A percentile compares a stretch with the other conserved stretches of the same genome.
phyloP scores from a whole-genome alignment of 805 yeast genomes.

The Saccharomyces paradoxus region DNA sequence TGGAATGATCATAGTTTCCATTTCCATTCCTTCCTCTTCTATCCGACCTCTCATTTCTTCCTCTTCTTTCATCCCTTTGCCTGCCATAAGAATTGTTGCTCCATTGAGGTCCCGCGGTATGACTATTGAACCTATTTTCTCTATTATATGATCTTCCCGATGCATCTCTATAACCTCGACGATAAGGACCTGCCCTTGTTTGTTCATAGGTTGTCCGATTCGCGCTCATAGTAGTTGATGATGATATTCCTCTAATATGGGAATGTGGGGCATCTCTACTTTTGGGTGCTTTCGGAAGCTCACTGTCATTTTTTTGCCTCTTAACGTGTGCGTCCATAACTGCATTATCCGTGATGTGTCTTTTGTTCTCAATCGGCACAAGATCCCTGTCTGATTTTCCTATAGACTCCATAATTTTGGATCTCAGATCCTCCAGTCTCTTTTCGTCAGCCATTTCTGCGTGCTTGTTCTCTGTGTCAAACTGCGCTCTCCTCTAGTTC shows the following conservation, averaged over 20 bases:
- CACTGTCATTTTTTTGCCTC: constrained; percentile 7
- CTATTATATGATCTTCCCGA: neutral
- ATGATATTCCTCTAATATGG: neutral
- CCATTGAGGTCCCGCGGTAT: neutral
- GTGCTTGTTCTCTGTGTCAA: neutral
- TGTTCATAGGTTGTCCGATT: neutral
- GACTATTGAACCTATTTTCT: neutral
- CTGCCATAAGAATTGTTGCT: neutral
- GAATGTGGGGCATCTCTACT: constrained; percentile 3
- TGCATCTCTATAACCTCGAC: neutral
- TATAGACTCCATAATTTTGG: constrained; percentile 25
- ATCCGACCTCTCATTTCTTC: neutral
- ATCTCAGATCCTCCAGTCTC: constrained; percentile 20
- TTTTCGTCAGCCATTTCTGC: constrained; percentile 3
- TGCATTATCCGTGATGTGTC: constrained; percentile 1
- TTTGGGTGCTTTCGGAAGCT: constrained; percentile 10
- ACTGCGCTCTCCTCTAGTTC: neutral
- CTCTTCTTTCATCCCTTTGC: neutral
- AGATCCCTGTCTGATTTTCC: constrained; percentile 1
- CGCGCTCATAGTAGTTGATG: neutral
- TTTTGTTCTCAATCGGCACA: constrained; percentile 3
- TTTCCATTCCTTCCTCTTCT: neutral
- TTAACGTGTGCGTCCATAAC: constrained; percentile 1
- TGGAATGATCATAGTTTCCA: neutral
- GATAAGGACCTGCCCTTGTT: neutral